Conservation (phyloP, 139 green algal species). For the Pedinophyceae sp. region DNA sequence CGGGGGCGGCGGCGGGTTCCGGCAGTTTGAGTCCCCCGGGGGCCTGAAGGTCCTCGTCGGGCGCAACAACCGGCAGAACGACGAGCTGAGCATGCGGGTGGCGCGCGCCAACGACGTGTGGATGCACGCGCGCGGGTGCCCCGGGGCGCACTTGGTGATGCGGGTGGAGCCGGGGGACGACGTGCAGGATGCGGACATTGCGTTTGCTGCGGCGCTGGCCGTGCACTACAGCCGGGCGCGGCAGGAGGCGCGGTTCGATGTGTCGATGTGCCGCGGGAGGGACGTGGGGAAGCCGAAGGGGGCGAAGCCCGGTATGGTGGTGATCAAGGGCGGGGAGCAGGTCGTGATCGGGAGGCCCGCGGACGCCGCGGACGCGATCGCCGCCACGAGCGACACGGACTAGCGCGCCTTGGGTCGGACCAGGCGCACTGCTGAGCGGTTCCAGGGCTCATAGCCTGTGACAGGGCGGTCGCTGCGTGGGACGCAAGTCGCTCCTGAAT, state of each 20-base stretch:
- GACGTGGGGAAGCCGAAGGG: constrained; percentile 67
- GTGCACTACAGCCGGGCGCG: background rate
- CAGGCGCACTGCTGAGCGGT: no score
- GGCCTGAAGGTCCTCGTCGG: constrained; percentile 54
- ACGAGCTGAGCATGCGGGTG: constrained; percentile 47
- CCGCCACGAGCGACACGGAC: no score
- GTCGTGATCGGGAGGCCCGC: background rate
- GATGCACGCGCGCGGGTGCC: constrained; percentile 65
- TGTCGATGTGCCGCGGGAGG: constrained; percentile 10
- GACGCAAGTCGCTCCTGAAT: no score
- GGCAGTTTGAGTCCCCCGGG: constrained; percentile 36
- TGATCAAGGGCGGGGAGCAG: background rate
- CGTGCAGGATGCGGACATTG: constrained; percentile 3
- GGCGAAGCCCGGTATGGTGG: constrained; percentile 48
- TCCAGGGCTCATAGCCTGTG: no score
- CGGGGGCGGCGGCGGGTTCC: constrained; percentile 37
- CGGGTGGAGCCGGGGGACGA: constrained; percentile 8
- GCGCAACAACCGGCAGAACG: constrained; percentile 74
- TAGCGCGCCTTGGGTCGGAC: no score
- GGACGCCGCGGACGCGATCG: background rate
- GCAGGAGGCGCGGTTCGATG: background rate
- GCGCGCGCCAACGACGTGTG: constrained; percentile 53
- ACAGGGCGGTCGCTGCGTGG: no score
- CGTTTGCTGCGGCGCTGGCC: background rate
- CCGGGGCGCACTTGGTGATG: constrained; percentile 34